Base-by-base conservation (phyloP, 139 green algal species). In the Diplosphaera chodatii region DNA sequence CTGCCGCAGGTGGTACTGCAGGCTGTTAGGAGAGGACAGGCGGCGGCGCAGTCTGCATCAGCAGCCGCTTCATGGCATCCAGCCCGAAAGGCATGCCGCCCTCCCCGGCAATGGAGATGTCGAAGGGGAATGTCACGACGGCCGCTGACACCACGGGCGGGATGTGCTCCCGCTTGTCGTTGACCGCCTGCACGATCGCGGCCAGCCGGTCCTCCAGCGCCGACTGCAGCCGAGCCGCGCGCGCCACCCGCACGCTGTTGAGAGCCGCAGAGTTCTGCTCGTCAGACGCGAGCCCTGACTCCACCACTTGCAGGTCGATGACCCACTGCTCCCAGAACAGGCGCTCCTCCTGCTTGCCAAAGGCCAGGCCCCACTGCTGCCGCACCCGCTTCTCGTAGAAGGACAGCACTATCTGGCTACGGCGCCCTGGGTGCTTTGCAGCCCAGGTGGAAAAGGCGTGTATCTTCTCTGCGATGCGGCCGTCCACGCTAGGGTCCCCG, bases 271-370 rank as follows among this genome's bases (percentile, higher is more conserved):
- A 69, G 73, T 41, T 77, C 62, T 78, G 73, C 64, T 78, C 73
- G 16, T 73, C 66, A 29, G 55, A 30, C 29, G 34, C 64, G 27
- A 74, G 48, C 25, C 48, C 59, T 25, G 73, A 29, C 8, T 78
- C 73, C 33, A 74, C 59, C 55, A 69, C 59, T 22, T 30, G 25
- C n/a, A 77, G 31, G 28, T 73, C 68, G 31, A 73, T 67, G 28
- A 73, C 55, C 68, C 92, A 97, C 76, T 91, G 84, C 83, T 97
- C 92, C 92, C 92, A 97, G 73, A 89, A 94, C 40, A 94, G 73
- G 16, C 88, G 81, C 75, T 96, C 85, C 67, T 91, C 89, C 69
- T 88, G 72, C 25, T 77, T 84, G 32, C 82, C 78, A 68, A 90
- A 93, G 30, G 64, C 64, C 4, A 59, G 21, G 40, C 62, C 55